These are phyloP conservation scores for Geranium brycei DNA, from an alignment of 345 rosid genomes.

Conservation along the genomic window DNA sequence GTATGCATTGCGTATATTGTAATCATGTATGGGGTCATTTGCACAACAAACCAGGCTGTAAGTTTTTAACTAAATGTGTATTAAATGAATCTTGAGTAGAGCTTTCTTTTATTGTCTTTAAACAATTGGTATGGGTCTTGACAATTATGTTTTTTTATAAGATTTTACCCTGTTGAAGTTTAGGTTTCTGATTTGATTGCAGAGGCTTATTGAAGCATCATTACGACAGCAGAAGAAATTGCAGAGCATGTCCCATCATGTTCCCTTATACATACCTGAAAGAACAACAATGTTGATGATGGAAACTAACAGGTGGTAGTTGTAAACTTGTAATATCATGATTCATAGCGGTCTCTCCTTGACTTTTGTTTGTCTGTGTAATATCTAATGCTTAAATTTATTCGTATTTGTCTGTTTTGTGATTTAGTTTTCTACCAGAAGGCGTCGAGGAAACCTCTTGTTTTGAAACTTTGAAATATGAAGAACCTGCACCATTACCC, in stretches of 20 bases:
- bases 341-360: background rate
- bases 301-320: constrained; percentile 37
- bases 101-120: background rate
- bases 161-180: background rate
- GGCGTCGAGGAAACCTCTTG: constrained; percentile 20
- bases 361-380: background rate
- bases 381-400: background rate
- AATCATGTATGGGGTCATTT: no score
- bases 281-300: constrained; percentile 29
- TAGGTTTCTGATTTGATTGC: constrained; percentile 13
- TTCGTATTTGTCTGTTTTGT: background rate
- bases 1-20: no score
- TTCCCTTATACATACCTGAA: constrained; percentile 34
- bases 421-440: constrained; percentile 33
- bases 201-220: constrained; percentile 68
- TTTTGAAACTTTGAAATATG: constrained; percentile 21
- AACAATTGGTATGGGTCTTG: background rate
- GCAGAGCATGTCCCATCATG: constrained; percentile 50
- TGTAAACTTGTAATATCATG: background rate
- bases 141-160: background rate
- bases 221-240: constrained; percentile 58
- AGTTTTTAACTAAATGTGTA: background rate
- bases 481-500: constrained; percentile 39
- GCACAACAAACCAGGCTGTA: no score
- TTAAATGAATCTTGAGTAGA: background rate